A percentile compares a stretch with the other conserved stretches of the same genome.
Evolutionary conservation across 2,329 filamentous ascomycete species (phyloP).

Genomic region (Rutstroemia sp.): DNA sequence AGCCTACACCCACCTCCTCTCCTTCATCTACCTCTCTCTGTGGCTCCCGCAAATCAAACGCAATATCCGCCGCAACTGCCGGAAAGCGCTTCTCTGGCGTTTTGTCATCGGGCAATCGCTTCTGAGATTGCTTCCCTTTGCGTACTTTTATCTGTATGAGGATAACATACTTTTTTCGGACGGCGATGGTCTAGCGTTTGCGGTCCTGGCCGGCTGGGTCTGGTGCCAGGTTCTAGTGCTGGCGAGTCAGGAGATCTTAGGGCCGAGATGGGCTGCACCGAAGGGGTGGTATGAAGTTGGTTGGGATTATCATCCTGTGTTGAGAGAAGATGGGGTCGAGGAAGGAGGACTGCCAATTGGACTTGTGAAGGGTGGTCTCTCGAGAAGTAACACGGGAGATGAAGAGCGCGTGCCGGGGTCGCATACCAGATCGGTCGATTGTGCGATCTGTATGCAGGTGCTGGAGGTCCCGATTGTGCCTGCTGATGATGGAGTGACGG

Average conservation of each 20-base stretch:
- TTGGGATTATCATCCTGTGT: slow-evolving; percentile 91
- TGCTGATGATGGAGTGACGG: slow-evolving; percentile 34
- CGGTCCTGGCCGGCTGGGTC: slow-evolving; percentile 65
- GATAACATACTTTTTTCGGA: slow-evolving; percentile 77
- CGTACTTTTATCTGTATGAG: slow-evolving; percentile 74
- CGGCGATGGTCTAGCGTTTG: slow-evolving; percentile 58
- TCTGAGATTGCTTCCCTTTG: slow-evolving; percentile 69
- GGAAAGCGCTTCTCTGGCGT: slow-evolving; percentile 82
- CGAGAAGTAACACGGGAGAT: too few species aligned
- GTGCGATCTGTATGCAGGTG: slow-evolving; percentile 88
- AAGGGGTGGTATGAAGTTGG: slow-evolving; percentile 61
- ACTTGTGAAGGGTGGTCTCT: slow-evolving; percentile 35
- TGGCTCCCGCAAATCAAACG: slow-evolving; percentile 90
- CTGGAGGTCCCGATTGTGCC: slow-evolving; percentile 78
- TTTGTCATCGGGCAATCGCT: slow-evolving; percentile 81
- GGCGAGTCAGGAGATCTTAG: slow-evolving; percentile 75
- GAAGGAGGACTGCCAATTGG: slow-evolving; percentile 76
- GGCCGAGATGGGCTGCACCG: slow-evolving; percentile 79
- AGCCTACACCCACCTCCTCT: slow-evolving; percentile 54
- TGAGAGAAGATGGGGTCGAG: slow-evolving; percentile 76
- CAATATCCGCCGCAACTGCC: slow-evolving; percentile 85
- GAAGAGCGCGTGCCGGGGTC: not conserved
- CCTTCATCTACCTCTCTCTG: slow-evolving; percentile 75
- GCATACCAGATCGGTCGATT: slow-evolving; percentile 60
- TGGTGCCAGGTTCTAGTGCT: slow-evolving; percentile 80